phyloP scores from a whole-genome alignment of 2,329 filamentous ascomycete species.

The Hymenoscyphus albidus region DNA sequence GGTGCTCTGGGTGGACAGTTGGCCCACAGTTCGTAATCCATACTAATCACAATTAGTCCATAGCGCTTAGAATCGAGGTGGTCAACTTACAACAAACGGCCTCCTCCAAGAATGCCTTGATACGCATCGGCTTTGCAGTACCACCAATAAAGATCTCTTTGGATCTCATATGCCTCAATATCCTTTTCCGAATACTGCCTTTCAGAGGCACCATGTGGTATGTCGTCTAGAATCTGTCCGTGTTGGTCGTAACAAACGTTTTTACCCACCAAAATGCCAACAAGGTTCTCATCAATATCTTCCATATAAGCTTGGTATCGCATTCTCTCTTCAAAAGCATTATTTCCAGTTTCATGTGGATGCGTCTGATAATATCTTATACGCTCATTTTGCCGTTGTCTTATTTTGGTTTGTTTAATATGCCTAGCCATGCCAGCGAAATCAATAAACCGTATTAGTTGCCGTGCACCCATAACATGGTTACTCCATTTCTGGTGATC shows the following conservation, averaged over 20 bases:
- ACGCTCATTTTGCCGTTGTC: constrained; percentile 31
- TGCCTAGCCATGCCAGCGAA: constrained; percentile 68
- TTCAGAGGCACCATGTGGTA: constrained; percentile 10
- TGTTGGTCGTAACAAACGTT: constrained; percentile 55
- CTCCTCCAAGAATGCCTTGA: constrained; percentile 84
- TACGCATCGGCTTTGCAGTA: constrained; percentile 92
- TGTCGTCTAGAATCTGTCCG: constrained; percentile 42
- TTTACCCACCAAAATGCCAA: constrained; percentile 55
- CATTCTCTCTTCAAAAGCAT: constrained; percentile 18
- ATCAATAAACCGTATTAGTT: constrained; percentile 79
- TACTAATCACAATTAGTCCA: constrained; percentile 18
- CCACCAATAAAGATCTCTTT: constrained; percentile 92
- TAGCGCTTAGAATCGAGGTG: neutral
- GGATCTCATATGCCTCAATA: constrained; percentile 72
- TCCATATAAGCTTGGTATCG: constrained; percentile 32
- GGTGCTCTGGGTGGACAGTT: constrained; percentile 82
- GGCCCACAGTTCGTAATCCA: constrained; percentile 78
- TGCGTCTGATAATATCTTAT: constrained; percentile 26
- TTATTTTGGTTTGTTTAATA: constrained; percentile 58
- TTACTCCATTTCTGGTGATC: constrained; percentile 96
- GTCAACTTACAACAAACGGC: constrained; percentile 72
- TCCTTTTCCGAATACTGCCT: constrained; percentile 47
- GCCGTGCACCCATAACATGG: constrained; percentile 79
- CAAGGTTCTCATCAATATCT: constrained; percentile 52
- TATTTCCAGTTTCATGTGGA: constrained; percentile 10